A percentile compares a stretch with the other conserved stretches of the same genome.
Conservation (phyloP, 2,329 filamentous ascomycete genomes). For the Stagonosporopsis tanaceti region DNA sequence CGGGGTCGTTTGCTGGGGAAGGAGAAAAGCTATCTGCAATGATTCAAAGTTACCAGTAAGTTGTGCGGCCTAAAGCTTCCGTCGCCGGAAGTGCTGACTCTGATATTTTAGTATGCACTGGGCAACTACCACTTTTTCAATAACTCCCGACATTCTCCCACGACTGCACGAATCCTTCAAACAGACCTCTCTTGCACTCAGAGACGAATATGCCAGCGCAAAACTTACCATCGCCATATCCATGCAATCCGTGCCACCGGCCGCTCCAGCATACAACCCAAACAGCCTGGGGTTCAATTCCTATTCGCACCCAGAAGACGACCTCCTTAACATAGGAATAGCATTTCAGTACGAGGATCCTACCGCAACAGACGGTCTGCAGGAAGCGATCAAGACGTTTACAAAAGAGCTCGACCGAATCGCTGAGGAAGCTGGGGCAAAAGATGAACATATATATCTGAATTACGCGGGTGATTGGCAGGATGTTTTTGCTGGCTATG, state of each 20-base stretch:
- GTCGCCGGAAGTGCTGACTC: not conserved
- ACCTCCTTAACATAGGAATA: slow-evolving; percentile 7
- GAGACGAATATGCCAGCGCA: not conserved
- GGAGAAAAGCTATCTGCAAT: not conserved
- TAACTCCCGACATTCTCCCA: not conserved
- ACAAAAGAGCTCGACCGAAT: slow-evolving; percentile 27
- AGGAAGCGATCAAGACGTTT: slow-evolving; percentile 3
- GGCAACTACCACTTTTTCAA: not conserved
- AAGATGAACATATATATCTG: slow-evolving; percentile 32
- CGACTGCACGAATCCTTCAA: not conserved
- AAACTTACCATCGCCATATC: slow-evolving; percentile 13
- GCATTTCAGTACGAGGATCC: slow-evolving; percentile 33
- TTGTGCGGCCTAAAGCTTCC: not conserved
- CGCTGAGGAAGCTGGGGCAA: slow-evolving; percentile 29
- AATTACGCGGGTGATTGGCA: slow-evolving; percentile 49
- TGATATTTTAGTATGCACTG: not conserved
- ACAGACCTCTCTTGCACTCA: not conserved
- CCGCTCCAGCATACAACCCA: slow-evolving; percentile 4
- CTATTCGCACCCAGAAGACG: not conserved
- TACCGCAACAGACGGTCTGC: slow-evolving; percentile 25
- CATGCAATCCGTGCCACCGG: slow-evolving; percentile 13
- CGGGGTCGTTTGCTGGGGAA: not conserved
- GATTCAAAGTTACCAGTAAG: not conserved
- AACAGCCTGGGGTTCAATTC: slow-evolving; percentile 12
- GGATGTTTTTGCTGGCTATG: slow-evolving; percentile 35